Evolutionary conservation across 176 grass and related monocot species (phyloP).

Genomic region (Rhynchospora breviuscula): DNA sequence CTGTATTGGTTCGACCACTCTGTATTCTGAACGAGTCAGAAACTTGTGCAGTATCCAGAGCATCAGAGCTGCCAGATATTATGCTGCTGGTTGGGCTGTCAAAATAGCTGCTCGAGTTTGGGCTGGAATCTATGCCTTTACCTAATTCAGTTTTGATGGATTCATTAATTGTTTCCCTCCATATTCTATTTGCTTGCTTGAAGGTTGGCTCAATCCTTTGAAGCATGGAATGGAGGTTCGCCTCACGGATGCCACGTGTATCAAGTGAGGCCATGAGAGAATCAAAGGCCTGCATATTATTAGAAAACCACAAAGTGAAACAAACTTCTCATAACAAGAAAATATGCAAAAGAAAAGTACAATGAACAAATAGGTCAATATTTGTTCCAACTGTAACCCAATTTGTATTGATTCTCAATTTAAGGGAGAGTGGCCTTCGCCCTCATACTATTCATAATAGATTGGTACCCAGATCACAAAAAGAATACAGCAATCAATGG

Average conservation of each 20-base stretch:
- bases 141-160: not conserved
- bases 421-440: not conserved
- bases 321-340: not conserved
- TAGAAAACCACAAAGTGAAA: not conserved
- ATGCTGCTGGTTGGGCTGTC: constrained; percentile 68
- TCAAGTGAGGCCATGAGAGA: constrained; percentile 64
- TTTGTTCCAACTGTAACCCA: not conserved
- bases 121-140: constrained; percentile 32
- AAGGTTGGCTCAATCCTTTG: constrained; percentile 80
- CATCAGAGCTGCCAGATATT: constrained; percentile 58
- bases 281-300: constrained; percentile 62
- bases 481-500: not conserved
- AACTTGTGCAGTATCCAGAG: constrained; percentile 16
- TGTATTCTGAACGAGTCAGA: constrained; percentile 76
- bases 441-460: not conserved
- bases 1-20: constrained; percentile 48
- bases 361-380: not conserved
- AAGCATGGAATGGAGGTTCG: constrained; percentile 84
- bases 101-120: constrained; percentile 45
- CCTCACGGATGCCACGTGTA: constrained; percentile 76
- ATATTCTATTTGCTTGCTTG: constrained; percentile 57
- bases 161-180: constrained; percentile 27
- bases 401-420: not conserved
- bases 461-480: not conserved
- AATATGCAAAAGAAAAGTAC: not conserved